phyloP scores from a whole-genome alignment of 441 rosid genomes.

The Geranium incanum region DNA sequence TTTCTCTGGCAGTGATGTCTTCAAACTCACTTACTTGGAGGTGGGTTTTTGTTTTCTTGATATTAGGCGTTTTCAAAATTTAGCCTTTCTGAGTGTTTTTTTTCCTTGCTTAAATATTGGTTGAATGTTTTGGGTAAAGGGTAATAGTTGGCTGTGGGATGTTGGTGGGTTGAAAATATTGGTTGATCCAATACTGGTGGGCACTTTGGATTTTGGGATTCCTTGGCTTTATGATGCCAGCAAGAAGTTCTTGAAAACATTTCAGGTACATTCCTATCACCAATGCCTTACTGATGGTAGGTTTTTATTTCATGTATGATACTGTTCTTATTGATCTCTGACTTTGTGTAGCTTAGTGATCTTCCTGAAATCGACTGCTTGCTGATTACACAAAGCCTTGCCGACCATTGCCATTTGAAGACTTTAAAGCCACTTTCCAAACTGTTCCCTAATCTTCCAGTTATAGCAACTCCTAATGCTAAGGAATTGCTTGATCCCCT shows the following conservation, averaged over 20 bases:
- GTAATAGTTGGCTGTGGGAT: constrained; percentile 89
- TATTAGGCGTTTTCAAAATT: constrained; percentile 1
- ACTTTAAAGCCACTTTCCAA: constrained; percentile 65
- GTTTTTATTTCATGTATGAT: not conserved
- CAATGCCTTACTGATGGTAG: not conserved
- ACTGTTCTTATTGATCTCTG: constrained; percentile 12
- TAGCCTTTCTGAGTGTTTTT: constrained; percentile 6
- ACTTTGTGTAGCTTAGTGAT: constrained; percentile 64
- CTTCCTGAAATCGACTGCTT: constrained; percentile 66
- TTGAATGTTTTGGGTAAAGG: constrained; percentile 35
- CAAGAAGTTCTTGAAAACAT: constrained; percentile 58
- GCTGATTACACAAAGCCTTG: constrained; percentile 89
- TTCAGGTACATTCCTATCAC: constrained; percentile 40
- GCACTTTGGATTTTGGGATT: constrained; percentile 86
- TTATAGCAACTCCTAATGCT: constrained; percentile 82
- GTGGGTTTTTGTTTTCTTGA: constrained; percentile 25
- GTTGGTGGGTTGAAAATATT: constrained; percentile 50
- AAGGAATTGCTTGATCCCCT: constrained; percentile 70
- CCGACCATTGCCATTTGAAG: constrained; percentile 86
- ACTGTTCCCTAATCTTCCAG: constrained; percentile 45
- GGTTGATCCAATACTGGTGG: constrained; percentile 83
- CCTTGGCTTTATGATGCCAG: constrained; percentile 83
- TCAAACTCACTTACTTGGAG: constrained; percentile 80
- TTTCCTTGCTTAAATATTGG: not conserved
- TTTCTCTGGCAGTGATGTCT: constrained; percentile 36